These are phyloP conservation scores for Gorgonomyces haynaldii DNA, from an alignment of 192 early-diverging fungal species.

Conservation along the genomic window DNA sequence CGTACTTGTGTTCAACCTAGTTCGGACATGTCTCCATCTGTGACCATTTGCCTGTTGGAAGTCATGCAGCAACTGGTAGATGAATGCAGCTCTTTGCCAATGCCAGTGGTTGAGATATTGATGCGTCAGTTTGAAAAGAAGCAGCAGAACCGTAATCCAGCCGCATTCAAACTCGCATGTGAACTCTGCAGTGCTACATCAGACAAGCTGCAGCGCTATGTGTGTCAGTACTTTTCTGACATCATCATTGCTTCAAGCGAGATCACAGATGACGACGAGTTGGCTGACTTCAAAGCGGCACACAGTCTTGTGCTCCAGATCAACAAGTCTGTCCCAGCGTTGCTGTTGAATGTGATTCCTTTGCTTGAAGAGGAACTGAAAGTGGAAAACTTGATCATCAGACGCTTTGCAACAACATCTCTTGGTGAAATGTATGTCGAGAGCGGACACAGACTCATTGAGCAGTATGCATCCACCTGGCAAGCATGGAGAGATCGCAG, in stretches of 20 bases:
- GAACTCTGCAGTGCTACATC: constrained; percentile 65
- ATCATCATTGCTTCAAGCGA: constrained; percentile 53
- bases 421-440: constrained; percentile 86
- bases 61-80: constrained; percentile 74
- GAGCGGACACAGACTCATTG: constrained; percentile 52
- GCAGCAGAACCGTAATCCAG: constrained; percentile 48
- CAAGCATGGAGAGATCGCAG: constrained; percentile 64
- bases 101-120: constrained; percentile 68
- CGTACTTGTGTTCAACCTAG: constrained; percentile 30
- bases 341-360: constrained; percentile 84
- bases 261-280: constrained; percentile 17
- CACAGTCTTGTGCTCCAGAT: constrained; percentile 77
- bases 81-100: too few relatives aligned
- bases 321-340: constrained; percentile 55
- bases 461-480: constrained; percentile 67
- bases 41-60: constrained; percentile 67
- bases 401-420: constrained; percentile 61
- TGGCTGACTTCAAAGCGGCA: constrained; percentile 37
- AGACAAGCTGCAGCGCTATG: constrained; percentile 78
- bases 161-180: constrained; percentile 63
- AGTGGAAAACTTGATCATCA: constrained; percentile 65
- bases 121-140: constrained; percentile 62
- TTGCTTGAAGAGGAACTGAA: constrained; percentile 85
- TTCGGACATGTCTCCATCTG: constrained; percentile 59
- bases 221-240: constrained; percentile 78